Evolutionary conservation across 495 filamentous ascomycete species (phyloP).

Genomic region (Apodospora peruviana): DNA sequence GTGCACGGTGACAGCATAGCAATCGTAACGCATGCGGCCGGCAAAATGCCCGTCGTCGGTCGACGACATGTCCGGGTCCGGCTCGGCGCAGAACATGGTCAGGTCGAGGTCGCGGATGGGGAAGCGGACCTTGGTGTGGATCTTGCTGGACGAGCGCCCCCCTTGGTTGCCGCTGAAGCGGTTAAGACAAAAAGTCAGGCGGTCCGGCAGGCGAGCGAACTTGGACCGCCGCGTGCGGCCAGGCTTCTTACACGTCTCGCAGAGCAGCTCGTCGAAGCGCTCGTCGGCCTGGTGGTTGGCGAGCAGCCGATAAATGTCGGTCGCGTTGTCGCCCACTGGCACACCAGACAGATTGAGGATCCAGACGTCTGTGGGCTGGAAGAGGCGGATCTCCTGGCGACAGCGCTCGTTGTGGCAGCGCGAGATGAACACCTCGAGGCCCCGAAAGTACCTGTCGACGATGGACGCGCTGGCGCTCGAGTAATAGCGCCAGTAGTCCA

Average conservation of each 20-base stretch:
- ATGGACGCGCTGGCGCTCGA: constrained; percentile 18
- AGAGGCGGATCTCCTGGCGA: constrained; percentile 15
- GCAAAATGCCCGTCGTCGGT: constrained; percentile 18
- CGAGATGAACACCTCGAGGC: constrained; percentile 22
- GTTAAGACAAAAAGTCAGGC: constrained; percentile 24
- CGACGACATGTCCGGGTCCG: constrained; percentile 4
- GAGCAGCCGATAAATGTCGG: constrained; percentile 17
- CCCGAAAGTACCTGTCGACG: constrained; percentile 34
- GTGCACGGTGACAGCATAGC: constrained; percentile 41
- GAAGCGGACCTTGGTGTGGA: constrained; percentile 24
- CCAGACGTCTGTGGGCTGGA: constrained; percentile 17
- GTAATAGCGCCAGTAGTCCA: constrained; percentile 25
- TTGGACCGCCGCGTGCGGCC: constrained; percentile 20
- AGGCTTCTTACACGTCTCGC: constrained; percentile 27
- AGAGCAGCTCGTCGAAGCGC: constrained; percentile 10
- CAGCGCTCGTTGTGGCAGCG: constrained; percentile 21
- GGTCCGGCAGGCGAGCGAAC: constrained; percentile 30
- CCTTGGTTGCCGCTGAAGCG: constrained; percentile 19
- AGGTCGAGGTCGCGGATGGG: constrained; percentile 33
- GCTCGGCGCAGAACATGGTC: constrained; percentile 21
- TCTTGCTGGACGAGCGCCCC: constrained; percentile 15
- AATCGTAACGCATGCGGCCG: constrained; percentile 32
- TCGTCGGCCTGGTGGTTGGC: constrained; percentile 9
- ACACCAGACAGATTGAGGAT: constrained; percentile 13
- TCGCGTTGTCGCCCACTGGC: constrained; percentile 3